Evolutionary conservation across 768 basidiomycete species (phyloP), one percentile per base, ranked within the genome.

Genomic region (Xerocomellus chrysenteron): DNA sequence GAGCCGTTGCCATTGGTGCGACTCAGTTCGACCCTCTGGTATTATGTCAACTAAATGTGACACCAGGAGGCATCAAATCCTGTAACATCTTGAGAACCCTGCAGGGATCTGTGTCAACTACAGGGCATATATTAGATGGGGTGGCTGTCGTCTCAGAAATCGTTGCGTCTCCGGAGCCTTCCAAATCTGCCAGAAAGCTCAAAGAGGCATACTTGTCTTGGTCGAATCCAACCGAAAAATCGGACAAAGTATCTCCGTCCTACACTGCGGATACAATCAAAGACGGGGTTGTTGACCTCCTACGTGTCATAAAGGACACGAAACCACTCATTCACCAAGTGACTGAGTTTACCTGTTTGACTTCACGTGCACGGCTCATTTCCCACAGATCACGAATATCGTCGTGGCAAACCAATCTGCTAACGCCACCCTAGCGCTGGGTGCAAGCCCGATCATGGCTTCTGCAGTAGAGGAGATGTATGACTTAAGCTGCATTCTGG

Each of bases 361-460:
- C 9, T 16, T 51, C 32, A 14, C 33, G 46, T 12, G 16, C 42
- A 21, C 1, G 0, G 8, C 59, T 58, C 50, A 59, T 33, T 42
- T 24, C 47, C 32, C 21, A 5, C 52, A 94, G 92, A 94, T 96
- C 57, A 95, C 94, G 5, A 93, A 96, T 65, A 85, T 79, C 19
- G 94, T 97, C 16, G 92, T 93, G 32, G 83, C 86, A 19, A 94
- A 86, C 19, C 94, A 95, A 74, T 91, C 88, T 5, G 93, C 94
- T 21, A 97, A 96, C 67, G 81, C 89, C 2, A 96, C 94, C 2
- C 79, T 98, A 7, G 92, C 93, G 0, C 65, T 97, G 5, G 89
- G 90, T 17, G 93, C 86, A 14, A 94, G 91, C 56, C 95, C 95
- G 0, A 94, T 98, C 67, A 98, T 98, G 95, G 90, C 94, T 3